Evolutionary conservation across 1,139 yeast genomes (phyloP), one percentile per base, ranked within the genome.

Genomic region (Chernovozyma sophiae-reginae): DNA sequence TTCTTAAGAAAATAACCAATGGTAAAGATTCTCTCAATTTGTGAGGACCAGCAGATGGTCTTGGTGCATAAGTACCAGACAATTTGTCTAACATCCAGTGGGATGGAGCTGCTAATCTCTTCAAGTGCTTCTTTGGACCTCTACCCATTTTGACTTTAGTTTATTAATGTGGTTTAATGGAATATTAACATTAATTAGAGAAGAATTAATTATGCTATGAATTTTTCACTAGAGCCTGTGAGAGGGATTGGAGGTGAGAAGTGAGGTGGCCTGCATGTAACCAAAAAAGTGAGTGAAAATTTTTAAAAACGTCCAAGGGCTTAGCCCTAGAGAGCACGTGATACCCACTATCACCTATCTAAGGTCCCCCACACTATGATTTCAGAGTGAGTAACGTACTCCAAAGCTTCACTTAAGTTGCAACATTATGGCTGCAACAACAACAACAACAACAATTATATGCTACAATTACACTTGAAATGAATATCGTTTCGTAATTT

Each of bases 31-130:
- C 98, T 77, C 98, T 85, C 74, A 90, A 83, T 79, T 92, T 92
- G 84, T 92, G 98, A 69, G 98, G 98, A 80, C 98, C 98, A 58
- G 96, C 84, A 51, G 97, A 87, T 68, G 97, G 96, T 81, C 97
- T 90, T 78, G 98, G 98, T 56, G 98, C 98, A 73, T 92, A 92
- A 67, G 89, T 80, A 68, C 99, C 99, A 72, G 97, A 86, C 79
- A 94, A 81, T 80, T 94, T 94, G 95, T 92, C 98, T 81, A 94
- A 86, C 95, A 94, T 86, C 98, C 98, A 94, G 85, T 94, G 98
- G 80, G 90, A 85, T 80, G 99, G 99, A 45, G 71, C 71, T 51
- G 68, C 68, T 56, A 65, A 63, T 64, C 70, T 37, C 40, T 37
- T 37, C 53, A 64, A 59, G 49, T 64, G 70, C 60, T 65, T 65